phyloP scores from a whole-genome alignment of 2,329 filamentous ascomycete species.

The Ophiocordyceps sinensis region DNA sequence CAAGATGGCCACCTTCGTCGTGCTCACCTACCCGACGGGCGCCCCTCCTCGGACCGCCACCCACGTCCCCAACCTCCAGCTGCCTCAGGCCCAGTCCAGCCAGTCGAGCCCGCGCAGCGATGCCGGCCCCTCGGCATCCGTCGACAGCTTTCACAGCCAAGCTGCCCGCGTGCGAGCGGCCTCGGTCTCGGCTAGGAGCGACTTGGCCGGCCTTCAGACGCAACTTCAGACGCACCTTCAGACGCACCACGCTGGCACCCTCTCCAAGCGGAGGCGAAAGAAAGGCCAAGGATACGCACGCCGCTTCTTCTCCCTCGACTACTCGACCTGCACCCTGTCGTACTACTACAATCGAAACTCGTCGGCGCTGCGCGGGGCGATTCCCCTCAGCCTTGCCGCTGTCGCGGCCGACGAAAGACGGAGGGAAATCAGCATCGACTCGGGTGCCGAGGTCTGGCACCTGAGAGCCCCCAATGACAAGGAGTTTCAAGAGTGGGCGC shows the following conservation, averaged over 20 bases:
- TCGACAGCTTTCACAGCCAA: slow-evolving; percentile 47
- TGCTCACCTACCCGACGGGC: slow-evolving; percentile 83
- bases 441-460: slow-evolving; percentile 94
- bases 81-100: slow-evolving; percentile 23
- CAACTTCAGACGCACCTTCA: too few species aligned
- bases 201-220: slow-evolving; percentile 29
- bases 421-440: slow-evolving; percentile 90
- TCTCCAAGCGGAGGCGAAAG: slow-evolving; percentile 86
- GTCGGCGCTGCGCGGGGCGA: slow-evolving; percentile 79
- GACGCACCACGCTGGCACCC: slow-evolving; percentile 66
- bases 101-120: slow-evolving; percentile 33
- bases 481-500: slow-evolving; percentile 80
- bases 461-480: slow-evolving; percentile 66
- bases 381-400: slow-evolving; percentile 80
- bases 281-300: slow-evolving; percentile 86
- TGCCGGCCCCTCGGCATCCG: slow-evolving; percentile 35
- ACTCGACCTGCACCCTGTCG: slow-evolving; percentile 82
- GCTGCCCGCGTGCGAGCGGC: slow-evolving; percentile 24
- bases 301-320: slow-evolving; percentile 92
- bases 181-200: slow-evolving; percentile 38
- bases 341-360: slow-evolving; percentile 95
- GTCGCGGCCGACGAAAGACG: slow-evolving; percentile 80
- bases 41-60: slow-evolving; percentile 61
- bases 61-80: slow-evolving; percentile 47
- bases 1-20: slow-evolving; percentile 87